Percentiles rank a stretch among this genome's conserved stretches.
Conservation (phyloP, 106 monocot genomes). For the Dactylorhiza incarnata region DNA sequence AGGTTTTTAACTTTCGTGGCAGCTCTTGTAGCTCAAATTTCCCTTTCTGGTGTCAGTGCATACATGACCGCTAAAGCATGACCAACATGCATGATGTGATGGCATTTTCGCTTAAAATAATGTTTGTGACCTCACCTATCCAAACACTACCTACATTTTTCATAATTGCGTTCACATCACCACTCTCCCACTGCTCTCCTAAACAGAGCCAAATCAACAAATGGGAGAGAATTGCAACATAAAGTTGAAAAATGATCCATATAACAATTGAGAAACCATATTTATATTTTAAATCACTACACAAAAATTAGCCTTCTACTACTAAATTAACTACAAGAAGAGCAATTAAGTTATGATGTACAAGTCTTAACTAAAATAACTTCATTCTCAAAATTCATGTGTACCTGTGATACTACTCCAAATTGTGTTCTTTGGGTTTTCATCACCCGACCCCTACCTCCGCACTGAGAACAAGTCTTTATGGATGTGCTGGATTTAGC, state of each 20-base stretch:
- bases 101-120: too few relatives aligned
- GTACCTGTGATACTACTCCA: conserved; percentile 89
- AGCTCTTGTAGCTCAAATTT: too few relatives aligned
- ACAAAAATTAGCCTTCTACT: background rate
- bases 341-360: background rate
- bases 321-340: background rate
- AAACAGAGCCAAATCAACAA: background rate
- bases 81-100: too few relatives aligned
- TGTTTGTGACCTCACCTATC: too few relatives aligned
- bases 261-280: background rate
- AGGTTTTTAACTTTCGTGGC: too few relatives aligned
- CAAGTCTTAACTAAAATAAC: background rate
- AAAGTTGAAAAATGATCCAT: background rate
- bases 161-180: too few relatives aligned
- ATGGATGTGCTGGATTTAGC: conserved; percentile 68
- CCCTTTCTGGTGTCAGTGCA: too few relatives aligned
- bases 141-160: too few relatives aligned
- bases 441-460: conserved; percentile 71
- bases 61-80: too few relatives aligned
- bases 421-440: conserved; percentile 82
- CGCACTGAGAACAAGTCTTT: conserved; percentile 65
- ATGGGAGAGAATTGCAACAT: background rate
- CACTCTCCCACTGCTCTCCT: too few relatives aligned
- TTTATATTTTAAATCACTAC: background rate
- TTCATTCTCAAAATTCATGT: background rate